phyloP scores from a whole-genome alignment of 805 yeast species.

The Suhomyces sp. region DNA sequence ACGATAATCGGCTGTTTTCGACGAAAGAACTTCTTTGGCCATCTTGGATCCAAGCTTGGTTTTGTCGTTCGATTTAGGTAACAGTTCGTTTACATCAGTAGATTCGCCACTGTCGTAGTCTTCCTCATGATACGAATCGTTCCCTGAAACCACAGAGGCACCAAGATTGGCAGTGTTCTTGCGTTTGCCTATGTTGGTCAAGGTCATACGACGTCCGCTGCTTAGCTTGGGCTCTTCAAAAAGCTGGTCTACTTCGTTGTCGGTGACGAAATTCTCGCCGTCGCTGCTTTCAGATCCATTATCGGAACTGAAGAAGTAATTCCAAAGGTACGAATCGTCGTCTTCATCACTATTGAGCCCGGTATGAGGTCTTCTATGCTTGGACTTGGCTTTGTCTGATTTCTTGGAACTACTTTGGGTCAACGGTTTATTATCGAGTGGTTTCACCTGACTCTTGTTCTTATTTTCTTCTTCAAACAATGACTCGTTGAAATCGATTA shows the following conservation, averaged over 20 bases:
- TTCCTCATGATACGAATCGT: constrained; percentile 21
- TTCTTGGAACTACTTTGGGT: background rate
- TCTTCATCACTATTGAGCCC: constrained; percentile 43
- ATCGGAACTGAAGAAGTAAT: constrained; percentile 60
- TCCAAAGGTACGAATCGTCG: constrained; percentile 72
- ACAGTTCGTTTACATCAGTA: constrained; percentile 86
- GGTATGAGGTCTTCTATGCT: constrained; percentile 12
- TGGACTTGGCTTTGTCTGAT: constrained; percentile 7
- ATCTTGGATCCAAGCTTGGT: constrained; percentile 64
- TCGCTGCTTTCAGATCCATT: constrained; percentile 24
- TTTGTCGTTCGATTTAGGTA: constrained; percentile 55
- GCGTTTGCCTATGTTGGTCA: background rate
- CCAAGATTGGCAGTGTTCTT: constrained; percentile 2
- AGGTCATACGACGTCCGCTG: constrained; percentile 12
- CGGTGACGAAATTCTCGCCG: background rate
- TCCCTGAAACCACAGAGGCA: background rate
- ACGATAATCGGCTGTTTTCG: constrained; percentile 77
- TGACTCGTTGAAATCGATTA: constrained; percentile 35
- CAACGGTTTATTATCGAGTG: background rate
- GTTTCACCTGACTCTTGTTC: background rate
- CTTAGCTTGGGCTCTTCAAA: constrained; percentile 15
- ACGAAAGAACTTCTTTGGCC: constrained; percentile 90
- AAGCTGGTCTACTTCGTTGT: background rate
- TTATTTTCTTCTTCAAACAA: constrained; percentile 18
- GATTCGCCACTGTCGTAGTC: constrained; percentile 73